phyloP scores from a whole-genome alignment of 2,329 filamentous ascomycete species.

The Nemania sp. region DNA sequence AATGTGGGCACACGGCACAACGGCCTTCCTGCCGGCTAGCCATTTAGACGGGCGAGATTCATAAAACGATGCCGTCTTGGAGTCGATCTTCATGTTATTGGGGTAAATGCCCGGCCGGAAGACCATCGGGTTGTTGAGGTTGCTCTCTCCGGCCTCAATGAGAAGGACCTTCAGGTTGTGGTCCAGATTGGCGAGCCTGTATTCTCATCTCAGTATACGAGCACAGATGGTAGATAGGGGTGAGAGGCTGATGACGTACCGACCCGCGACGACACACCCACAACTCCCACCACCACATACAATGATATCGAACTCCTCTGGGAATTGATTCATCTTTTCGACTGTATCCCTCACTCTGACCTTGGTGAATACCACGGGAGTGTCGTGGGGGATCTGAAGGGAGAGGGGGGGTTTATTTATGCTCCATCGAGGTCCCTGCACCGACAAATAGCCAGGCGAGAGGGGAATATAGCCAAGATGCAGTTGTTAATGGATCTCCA shows the following conservation, averaged over 20 bases:
- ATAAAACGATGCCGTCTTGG: constrained; percentile 81
- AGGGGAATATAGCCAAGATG: constrained; percentile 29
- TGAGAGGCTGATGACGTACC: constrained; percentile 47
- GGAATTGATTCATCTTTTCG: constrained; percentile 51
- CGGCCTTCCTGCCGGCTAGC: constrained; percentile 70
- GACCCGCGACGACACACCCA: constrained; percentile 61
- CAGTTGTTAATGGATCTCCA: constrained; percentile 19
- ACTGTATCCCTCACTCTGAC: constrained; percentile 18
- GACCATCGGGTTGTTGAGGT: constrained; percentile 79
- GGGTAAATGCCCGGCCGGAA: constrained; percentile 77
- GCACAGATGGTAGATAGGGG: not conserved
- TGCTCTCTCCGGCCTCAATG: constrained; percentile 43
- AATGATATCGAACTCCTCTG: constrained; percentile 81
- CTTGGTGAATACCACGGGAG: constrained; percentile 27
- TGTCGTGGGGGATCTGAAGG: constrained; percentile 22
- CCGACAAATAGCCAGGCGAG: constrained; percentile 33
- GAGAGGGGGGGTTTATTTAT: constrained; percentile 33
- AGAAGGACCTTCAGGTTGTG: constrained; percentile 68
- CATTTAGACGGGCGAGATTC: constrained; percentile 75
- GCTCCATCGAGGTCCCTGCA: constrained; percentile 21
- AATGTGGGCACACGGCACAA: constrained; percentile 76
- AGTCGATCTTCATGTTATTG: constrained; percentile 75
- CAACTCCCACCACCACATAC: constrained; percentile 76
- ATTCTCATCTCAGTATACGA: constrained; percentile 44
- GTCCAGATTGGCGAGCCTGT: constrained; percentile 73